These are phyloP conservation scores for Mucor sp. DNA, from an alignment of 371 early-diverging fungal species.

Conservation along the genomic window DNA sequence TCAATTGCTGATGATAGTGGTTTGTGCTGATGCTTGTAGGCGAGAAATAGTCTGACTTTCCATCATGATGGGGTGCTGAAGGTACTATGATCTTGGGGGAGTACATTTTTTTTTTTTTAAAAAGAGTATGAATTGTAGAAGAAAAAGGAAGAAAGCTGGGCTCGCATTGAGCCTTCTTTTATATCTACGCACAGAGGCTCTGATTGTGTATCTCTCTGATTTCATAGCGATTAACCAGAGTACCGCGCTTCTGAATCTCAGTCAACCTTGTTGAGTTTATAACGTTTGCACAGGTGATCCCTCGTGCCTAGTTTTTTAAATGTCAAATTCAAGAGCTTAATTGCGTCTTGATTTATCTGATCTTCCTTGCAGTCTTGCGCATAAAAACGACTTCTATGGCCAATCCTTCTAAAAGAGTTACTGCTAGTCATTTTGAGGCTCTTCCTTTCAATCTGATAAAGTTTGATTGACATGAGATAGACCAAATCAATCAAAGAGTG, in stretches of 20 bases:
- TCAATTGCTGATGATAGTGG: slow-evolving; percentile 15
- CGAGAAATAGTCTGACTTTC: not conserved
- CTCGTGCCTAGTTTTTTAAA: slow-evolving; percentile 2
- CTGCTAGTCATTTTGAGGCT: not conserved
- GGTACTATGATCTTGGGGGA: slow-evolving; percentile 9
- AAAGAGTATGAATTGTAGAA: not conserved
- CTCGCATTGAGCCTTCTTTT: not conserved
- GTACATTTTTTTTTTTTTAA: slow-evolving; percentile 5
- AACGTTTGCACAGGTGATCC: not conserved
- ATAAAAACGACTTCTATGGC: too few relatives aligned
- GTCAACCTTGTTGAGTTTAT: not conserved
- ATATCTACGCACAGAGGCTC: not conserved
- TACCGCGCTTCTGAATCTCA: not conserved
- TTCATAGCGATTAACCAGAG: not conserved
- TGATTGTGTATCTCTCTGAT: not conserved
- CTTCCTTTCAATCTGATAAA: too few relatives aligned
- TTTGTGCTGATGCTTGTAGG: not conserved
- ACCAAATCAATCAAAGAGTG: not conserved
- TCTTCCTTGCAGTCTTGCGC: not conserved
- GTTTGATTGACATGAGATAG: not conserved
- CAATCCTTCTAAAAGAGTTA: not conserved
- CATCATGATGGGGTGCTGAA: not conserved
- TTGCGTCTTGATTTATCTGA: not conserved
- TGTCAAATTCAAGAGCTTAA: not conserved
- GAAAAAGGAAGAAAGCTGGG: not conserved